These are phyloP conservation scores for Diaporthe sp. DNA, from an alignment of 2,329 filamentous ascomycete genomes.

Conservation along the genomic window DNA sequence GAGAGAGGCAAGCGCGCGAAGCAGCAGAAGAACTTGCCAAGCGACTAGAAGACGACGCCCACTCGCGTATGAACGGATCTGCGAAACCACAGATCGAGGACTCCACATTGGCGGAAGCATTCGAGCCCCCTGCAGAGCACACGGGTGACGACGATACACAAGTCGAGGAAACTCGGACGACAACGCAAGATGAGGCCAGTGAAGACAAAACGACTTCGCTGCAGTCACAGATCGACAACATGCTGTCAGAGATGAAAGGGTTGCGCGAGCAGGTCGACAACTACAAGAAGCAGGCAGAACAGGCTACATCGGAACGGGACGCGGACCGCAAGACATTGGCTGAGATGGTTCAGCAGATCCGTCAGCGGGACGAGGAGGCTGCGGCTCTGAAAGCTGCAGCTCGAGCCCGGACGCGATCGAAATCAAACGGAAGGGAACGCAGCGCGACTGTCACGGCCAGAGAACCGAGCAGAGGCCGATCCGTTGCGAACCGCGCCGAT, in stretches of 20 bases:
- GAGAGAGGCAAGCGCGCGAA: constrained; percentile 86
- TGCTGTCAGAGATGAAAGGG: constrained; percentile 84
- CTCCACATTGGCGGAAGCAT: constrained; percentile 60
- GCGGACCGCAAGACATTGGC: constrained; percentile 81
- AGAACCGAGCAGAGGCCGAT: constrained; percentile 43
- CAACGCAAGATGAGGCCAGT: constrained; percentile 48
- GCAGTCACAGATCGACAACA: constrained; percentile 80
- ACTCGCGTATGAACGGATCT: constrained; percentile 56
- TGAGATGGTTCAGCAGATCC: constrained; percentile 89
- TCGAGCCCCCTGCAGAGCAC: constrained; percentile 59
- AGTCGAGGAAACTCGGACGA: background rate
- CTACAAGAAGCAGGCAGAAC: constrained; percentile 83
- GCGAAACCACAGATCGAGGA: constrained; percentile 54
- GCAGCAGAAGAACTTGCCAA: constrained; percentile 86
- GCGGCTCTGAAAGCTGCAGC: constrained; percentile 49
- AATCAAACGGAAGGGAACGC: constrained; percentile 51
- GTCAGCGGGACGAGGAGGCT: constrained; percentile 73
- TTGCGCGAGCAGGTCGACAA: constrained; percentile 84
- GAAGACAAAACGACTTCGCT: constrained; percentile 50
- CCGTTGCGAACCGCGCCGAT: constrained; percentile 29
- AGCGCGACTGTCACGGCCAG: constrained; percentile 41
- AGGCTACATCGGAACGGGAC: constrained; percentile 83
- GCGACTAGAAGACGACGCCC: constrained; percentile 72
- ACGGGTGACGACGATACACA: background rate
- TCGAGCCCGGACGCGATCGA: constrained; percentile 55